Evolutionary conservation across 2,329 filamentous ascomycete species (phyloP).

Genomic region (Ilyonectria sp.): DNA sequence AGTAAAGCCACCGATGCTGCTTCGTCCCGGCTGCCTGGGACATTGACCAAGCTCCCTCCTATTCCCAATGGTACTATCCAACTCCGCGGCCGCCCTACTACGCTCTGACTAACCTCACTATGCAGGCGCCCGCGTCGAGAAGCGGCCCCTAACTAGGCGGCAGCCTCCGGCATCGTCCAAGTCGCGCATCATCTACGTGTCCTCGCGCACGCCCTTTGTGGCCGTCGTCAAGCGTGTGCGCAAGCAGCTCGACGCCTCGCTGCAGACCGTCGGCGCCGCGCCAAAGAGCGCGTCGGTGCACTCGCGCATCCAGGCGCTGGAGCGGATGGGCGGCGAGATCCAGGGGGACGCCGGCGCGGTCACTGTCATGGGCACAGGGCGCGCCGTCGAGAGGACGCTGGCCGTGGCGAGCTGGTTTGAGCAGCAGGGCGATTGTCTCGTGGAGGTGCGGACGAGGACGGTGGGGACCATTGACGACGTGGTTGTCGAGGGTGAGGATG

Average conservation of each 20-base stretch:
- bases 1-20: conserved; percentile 30
- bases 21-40: conserved; percentile 40
- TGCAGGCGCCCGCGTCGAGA: conserved; percentile 65
- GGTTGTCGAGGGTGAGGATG: conserved; percentile 58
- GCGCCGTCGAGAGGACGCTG: conserved; percentile 75
- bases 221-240: conserved; percentile 76
- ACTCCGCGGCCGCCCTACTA: background rate
- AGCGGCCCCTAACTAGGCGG: conserved; percentile 62
- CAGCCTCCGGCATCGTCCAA: conserved; percentile 61
- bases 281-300: conserved; percentile 63
- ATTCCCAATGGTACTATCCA: conserved; percentile 52
- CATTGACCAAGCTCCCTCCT: conserved; percentile 53
- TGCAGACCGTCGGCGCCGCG: conserved; percentile 60
- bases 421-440: conserved; percentile 70
- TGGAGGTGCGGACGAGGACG: conserved; percentile 74
- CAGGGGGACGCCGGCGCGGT: conserved; percentile 59
- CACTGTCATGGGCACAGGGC: conserved; percentile 75
- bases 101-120: conserved; percentile 17
- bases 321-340: conserved; percentile 49
- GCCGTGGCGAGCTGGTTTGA: conserved; percentile 77
- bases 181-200: conserved; percentile 73
- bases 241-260: conserved; percentile 71
- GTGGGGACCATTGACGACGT: conserved; percentile 79
- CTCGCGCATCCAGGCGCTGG: conserved; percentile 61
- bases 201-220: conserved; percentile 76